phyloP scores from a whole-genome alignment of 2,329 filamentous ascomycete species.

The Ophiostoma ulmi region DNA sequence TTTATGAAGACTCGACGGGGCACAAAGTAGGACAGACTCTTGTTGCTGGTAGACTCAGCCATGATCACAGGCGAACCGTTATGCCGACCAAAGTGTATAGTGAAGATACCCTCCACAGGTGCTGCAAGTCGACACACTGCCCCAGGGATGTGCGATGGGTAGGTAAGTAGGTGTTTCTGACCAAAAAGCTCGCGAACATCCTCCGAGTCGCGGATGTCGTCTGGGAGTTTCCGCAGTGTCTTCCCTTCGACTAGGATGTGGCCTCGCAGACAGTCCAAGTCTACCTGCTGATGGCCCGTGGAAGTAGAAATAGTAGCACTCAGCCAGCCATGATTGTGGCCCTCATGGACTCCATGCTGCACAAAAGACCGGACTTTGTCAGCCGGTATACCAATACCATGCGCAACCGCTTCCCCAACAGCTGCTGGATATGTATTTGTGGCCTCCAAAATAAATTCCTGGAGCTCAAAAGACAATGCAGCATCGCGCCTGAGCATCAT shows the following conservation, averaged over 20 bases:
- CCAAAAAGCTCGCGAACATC: conserved; percentile 51
- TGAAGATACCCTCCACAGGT: not conserved
- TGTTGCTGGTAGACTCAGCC: not conserved
- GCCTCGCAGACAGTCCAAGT: conserved; percentile 26
- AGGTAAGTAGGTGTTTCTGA: conserved; percentile 45
- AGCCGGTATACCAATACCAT: not conserved
- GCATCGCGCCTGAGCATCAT: not conserved
- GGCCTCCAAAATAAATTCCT: not conserved
- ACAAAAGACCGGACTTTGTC: not conserved
- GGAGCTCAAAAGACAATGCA: not conserved
- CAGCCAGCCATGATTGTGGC: not conserved
- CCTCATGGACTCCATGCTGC: not conserved
- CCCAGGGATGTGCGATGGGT: conserved; percentile 46
- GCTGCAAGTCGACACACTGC: conserved; percentile 45
- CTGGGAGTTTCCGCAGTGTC: conserved; percentile 45
- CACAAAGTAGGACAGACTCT: conserved; percentile 16
- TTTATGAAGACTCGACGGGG: conserved; percentile 22
- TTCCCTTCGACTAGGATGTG: conserved; percentile 37
- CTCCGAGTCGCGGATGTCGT: conserved; percentile 42
- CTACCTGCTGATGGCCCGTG: not conserved
- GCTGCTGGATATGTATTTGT: not conserved
- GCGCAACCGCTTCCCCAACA: not conserved
- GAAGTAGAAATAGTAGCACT: not conserved
- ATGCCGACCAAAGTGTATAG: not conserved
- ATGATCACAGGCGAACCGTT: not conserved